Evolutionary conservation across 1,284 basidiomycete species (phyloP).

Genomic region (Serendipita sp.): DNA sequence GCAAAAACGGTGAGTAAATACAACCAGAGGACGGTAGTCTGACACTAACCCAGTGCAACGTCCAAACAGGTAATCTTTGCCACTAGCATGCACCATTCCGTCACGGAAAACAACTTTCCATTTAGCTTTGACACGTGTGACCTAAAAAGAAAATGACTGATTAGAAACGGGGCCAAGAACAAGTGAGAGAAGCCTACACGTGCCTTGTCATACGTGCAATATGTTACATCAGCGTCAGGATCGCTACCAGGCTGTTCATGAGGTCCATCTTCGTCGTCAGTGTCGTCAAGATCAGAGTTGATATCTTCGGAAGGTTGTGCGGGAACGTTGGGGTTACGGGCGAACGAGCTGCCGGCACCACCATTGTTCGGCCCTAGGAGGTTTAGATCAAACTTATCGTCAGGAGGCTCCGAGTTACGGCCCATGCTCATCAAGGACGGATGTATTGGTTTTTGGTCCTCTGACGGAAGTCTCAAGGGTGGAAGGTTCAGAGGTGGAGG

Average conservation of each 20-base stretch:
- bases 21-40: not conserved
- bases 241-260: conserved; percentile 57
- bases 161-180: conserved; percentile 7
- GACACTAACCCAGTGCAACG: conserved; percentile 73
- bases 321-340: conserved; percentile 3
- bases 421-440: not conserved
- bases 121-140: conserved; percentile 97
- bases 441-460: not conserved
- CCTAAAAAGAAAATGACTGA: conserved; percentile 32
- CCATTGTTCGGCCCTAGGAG: conserved; percentile 5
- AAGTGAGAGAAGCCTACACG: conserved; percentile 12
- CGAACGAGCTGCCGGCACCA: not conserved
- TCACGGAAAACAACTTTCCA: conserved; percentile 99
- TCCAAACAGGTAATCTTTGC: conserved; percentile 92
- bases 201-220: conserved; percentile 98
- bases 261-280: conserved; percentile 48
- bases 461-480: conserved; percentile 29
- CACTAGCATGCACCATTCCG: conserved; percentile 94
- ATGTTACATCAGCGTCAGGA: conserved; percentile 81
- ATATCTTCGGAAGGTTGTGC: conserved; percentile 60
- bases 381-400: conserved; percentile 5
- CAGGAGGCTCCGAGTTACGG: not conserved
- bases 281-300: conserved; percentile 92
- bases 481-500: conserved; percentile 35
- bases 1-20: not conserved